Evolutionary conservation across 805 yeast species (phyloP).

Genomic region (Sugiyamaella mastotermitis): DNA sequence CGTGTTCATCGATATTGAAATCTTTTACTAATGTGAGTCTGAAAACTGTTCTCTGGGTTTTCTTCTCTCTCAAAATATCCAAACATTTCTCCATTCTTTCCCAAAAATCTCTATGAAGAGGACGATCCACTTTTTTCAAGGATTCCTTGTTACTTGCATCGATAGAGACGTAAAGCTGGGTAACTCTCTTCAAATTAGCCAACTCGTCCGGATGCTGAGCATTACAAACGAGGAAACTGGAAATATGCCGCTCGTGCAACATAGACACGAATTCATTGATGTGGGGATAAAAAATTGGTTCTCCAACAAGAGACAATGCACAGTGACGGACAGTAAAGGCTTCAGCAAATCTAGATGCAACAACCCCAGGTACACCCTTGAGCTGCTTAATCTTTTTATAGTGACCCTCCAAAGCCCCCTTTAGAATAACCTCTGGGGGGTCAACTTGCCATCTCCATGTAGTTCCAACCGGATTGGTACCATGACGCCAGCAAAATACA

Average conservation of each 20-base stretch:
- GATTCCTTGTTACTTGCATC: constrained; percentile 87
- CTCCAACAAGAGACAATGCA: constrained; percentile 89
- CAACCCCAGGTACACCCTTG: constrained; percentile 94
- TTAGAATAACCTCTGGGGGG: constrained; percentile 73
- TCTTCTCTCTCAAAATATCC: constrained; percentile 70
- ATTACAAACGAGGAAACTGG: constrained; percentile 86
- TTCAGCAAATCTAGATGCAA: constrained; percentile 82
- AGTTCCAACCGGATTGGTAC: constrained; percentile 94
- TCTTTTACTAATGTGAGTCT: constrained; percentile 88
- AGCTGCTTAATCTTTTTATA: constrained; percentile 87
- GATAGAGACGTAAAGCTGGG: constrained; percentile 86
- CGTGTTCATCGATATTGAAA: constrained; percentile 75
- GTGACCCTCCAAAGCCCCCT: constrained; percentile 85
- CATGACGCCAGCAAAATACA: constrained; percentile 97
- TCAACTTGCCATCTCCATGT: constrained; percentile 97
- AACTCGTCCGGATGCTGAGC: constrained; percentile 93
- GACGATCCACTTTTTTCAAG: constrained; percentile 79
- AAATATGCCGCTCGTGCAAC: constrained; percentile 73
- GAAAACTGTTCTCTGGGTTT: constrained; percentile 85
- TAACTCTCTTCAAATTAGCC: constrained; percentile 62
- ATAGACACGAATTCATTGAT: constrained; percentile 77
- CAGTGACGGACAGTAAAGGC: constrained; percentile 88
- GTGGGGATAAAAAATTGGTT: constrained; percentile 89
- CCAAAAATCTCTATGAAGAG: constrained; percentile 88
- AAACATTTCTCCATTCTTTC: constrained; percentile 76